These are phyloP conservation scores for Globisporangium yorkense DNA, from an alignment of 352 stramenopile species.

Conservation along the genomic window DNA sequence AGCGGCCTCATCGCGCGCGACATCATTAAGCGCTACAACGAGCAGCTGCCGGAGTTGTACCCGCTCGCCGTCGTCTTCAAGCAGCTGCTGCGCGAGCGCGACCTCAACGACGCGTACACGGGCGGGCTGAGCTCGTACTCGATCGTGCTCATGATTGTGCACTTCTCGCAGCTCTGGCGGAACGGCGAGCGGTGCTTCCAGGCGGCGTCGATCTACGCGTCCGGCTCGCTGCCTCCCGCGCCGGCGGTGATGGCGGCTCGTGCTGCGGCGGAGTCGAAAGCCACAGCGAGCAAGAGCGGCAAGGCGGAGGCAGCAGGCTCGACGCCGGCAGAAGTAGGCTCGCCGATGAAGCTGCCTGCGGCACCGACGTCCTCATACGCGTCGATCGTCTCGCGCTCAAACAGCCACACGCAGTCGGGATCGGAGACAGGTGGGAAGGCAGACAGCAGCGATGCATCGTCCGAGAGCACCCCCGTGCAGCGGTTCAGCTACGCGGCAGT, in stretches of 20 bases:
- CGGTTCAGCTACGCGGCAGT: slow-evolving; percentile 72
- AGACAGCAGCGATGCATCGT: background rate
- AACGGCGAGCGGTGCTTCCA: slow-evolving; percentile 46
- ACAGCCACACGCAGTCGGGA: slow-evolving; percentile 22
- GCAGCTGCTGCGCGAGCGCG: slow-evolving; percentile 82
- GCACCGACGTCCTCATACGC: slow-evolving; percentile 53
- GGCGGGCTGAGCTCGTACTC: slow-evolving; percentile 90
- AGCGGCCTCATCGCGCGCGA: slow-evolving; percentile 77
- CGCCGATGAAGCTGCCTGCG: slow-evolving; percentile 5
- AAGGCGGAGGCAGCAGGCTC: slow-evolving; percentile 3
- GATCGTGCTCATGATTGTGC: slow-evolving; percentile 90
- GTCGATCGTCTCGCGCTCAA: slow-evolving; percentile 34
- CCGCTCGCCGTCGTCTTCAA: slow-evolving; percentile 89
- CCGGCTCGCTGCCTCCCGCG: slow-evolving; percentile 35
- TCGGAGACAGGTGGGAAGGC: slow-evolving; percentile 16
- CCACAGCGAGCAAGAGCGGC: background rate
- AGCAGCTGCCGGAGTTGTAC: slow-evolving; percentile 84
- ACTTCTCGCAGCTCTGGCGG: slow-evolving; percentile 73
- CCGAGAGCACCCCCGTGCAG: slow-evolving; percentile 14
- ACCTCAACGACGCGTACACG: slow-evolving; percentile 90
- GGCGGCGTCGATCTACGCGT: slow-evolving; percentile 59
- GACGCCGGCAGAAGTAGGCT: slow-evolving; percentile 6
- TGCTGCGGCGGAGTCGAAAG: slow-evolving; percentile 8
- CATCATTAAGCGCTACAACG: slow-evolving; percentile 80
- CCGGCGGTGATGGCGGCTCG: slow-evolving; percentile 19